Conservation (phyloP, 345 rosid species). For the Eucalyptus curtisii region DNA sequence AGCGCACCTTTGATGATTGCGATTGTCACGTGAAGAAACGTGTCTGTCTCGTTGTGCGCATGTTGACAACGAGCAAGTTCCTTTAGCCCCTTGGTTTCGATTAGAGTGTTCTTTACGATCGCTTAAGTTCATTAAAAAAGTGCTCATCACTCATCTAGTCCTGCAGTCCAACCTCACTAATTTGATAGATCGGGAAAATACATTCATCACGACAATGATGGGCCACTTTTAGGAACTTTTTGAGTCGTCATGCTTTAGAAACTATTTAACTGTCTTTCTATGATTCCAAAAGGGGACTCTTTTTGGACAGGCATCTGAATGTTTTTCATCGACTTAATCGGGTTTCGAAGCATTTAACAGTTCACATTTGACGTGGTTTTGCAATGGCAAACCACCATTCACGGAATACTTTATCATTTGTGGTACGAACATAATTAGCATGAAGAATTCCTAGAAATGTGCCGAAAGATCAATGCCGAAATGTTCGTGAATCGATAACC, state of each 20-base stretch:
- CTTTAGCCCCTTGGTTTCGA: neutral
- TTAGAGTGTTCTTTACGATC: neutral
- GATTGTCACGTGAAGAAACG: neutral
- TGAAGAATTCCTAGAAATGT: neutral
- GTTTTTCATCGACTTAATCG: neutral
- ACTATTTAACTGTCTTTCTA: neutral
- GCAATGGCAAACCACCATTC: neutral
- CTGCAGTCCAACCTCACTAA: neutral
- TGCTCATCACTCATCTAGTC: neutral
- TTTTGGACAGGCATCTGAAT: neutral
- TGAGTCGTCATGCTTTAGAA: neutral
- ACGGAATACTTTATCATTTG: neutral
- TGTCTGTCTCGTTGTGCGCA: neutral
- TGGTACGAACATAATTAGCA: neutral
- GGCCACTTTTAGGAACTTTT: neutral
- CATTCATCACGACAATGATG: neutral
- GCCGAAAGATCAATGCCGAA: neutral
- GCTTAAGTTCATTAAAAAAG: neutral
- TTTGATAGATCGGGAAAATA: neutral
- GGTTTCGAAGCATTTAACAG: neutral
- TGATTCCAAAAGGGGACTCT: neutral
- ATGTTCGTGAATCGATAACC: neutral
- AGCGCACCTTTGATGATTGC: neutral
- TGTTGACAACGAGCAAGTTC: neutral
- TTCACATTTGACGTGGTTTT: neutral